Evolutionary conservation across 345 rosid genomes (phyloP).

Genomic region (Clarkia xantiana): DNA sequence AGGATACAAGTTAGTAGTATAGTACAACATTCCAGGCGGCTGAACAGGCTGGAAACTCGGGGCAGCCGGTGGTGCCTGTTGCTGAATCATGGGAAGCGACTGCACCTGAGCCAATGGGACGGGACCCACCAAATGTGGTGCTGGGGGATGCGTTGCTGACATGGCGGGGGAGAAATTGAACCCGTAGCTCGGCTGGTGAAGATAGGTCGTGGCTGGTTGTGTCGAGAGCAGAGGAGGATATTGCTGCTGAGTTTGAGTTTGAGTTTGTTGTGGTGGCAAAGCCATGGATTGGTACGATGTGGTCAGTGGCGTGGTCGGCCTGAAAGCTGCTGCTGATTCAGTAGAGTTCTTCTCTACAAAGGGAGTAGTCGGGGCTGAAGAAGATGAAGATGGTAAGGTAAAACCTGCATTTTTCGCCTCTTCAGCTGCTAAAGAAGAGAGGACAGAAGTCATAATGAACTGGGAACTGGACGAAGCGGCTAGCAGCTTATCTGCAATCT

Average conservation of each 20-base stretch:
- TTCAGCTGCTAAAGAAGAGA: constrained; percentile 87
- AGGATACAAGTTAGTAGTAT: constrained; percentile 40
- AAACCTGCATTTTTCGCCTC: constrained; percentile 61
- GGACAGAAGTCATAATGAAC: constrained; percentile 81
- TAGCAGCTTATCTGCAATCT: constrained; percentile 88
- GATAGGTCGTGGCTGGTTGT: constrained; percentile 38
- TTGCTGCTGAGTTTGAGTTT: constrained; percentile 39
- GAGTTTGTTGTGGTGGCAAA: constrained; percentile 17
- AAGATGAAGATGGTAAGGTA: constrained; percentile 20
- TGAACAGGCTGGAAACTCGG: constrained; percentile 52
- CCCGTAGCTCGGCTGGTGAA: constrained; percentile 47
- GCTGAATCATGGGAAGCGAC: constrained; percentile 30
- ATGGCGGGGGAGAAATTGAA: constrained; percentile 46
- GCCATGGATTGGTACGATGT: constrained; percentile 27
- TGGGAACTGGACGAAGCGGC: constrained; percentile 84
- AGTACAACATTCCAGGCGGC: constrained; percentile 57
- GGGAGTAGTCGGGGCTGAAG: constrained; percentile 25
- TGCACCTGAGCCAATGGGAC: constrained; percentile 26
- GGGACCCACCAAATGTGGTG: constrained; percentile 33
- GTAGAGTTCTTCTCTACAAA: background rate
- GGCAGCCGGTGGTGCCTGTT: constrained; percentile 29
- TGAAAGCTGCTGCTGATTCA: constrained; percentile 14
- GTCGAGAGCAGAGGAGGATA: constrained; percentile 50
- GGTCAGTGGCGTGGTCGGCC: constrained; percentile 26
- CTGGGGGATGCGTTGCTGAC: constrained; percentile 42